Percentiles rank a stretch among this genome's conserved stretches.
Evolutionary conservation across 805 yeast species (phyloP).

Genomic region (Yarrowia sp.): DNA sequence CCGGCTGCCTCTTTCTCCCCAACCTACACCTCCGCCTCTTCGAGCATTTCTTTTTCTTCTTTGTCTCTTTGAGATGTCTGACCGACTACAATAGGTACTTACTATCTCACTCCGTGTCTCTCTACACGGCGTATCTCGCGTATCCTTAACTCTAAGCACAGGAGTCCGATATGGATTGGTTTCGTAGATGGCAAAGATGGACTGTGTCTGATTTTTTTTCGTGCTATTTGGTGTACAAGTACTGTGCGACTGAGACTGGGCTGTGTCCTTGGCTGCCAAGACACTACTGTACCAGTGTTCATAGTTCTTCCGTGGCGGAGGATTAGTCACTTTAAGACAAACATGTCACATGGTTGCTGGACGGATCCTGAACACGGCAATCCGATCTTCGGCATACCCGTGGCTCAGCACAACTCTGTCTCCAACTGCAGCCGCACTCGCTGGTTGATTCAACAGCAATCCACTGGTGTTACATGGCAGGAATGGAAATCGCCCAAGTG

Average conservation of each 20-base stretch:
- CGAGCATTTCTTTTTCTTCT: neutral
- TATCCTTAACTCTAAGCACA: constrained; percentile 2
- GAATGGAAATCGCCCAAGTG: neutral
- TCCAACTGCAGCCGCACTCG: too few relatives aligned
- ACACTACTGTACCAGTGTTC: too few relatives aligned
- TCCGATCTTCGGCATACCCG: neutral
- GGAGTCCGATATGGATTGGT: too few relatives aligned
- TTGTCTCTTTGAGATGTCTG: neutral
- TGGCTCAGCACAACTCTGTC: neutral
- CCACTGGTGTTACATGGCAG: neutral
- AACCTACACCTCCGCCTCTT: neutral
- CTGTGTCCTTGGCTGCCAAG: too few relatives aligned
- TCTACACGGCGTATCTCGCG: constrained; percentile 2
- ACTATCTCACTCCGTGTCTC: neutral
- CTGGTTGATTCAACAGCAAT: too few relatives aligned
- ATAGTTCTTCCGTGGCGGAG: neutral
- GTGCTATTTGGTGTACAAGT: too few relatives aligned
- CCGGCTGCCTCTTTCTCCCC: neutral
- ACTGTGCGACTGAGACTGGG: too few relatives aligned
- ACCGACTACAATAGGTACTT: too few relatives aligned
- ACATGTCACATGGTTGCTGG: neutral
- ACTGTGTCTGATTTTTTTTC: too few relatives aligned
- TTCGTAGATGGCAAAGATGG: too few relatives aligned
- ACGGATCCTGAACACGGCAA: neutral
- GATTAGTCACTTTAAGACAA: neutral